Base-by-base conservation (phyloP, 1,284 basidiomycete species). In the Cryptococcus depauperatus region DNA sequence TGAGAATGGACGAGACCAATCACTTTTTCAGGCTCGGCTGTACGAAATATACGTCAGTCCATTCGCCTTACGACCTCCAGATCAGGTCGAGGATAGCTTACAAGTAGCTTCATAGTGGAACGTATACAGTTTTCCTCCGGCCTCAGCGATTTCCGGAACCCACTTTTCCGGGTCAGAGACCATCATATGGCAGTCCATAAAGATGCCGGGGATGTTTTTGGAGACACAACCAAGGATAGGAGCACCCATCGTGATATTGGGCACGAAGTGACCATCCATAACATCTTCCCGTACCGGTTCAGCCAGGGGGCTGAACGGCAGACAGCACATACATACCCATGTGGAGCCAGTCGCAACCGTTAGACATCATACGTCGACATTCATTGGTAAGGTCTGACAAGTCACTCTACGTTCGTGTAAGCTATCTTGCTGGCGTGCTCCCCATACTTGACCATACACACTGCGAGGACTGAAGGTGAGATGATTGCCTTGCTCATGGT, bases 161-260 rank as follows among this genome's bases (percentile, higher is more conserved):
- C 95, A 98, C 85, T 96, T 83, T 59, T 85, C 85, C 2, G 95
- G 95, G 51, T 97, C 77, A 0, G 91, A 73, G 14, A 99, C 95
- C 95, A 99, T 99, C 95, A 98, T 98, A 73, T 99, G 95, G 73
- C 92, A 97, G 72, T 99, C 95, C 93, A 99, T 98, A 74, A 92
- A 98, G 57, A 96, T 93, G 46, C 83, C 85, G 5, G 92, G 91
- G 18, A 97, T 79, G 37, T 83, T 80, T 71, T 92, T 91, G 45
- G 79, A 76, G n/a, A 99, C 84, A 55, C 83, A 88, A 18, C 83
- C 76, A 29, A 98, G 78, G 41, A 98, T 79, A 3, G 93, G 93
- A 23, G 91, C 83, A 46, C 90, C 90, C 82, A 93, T 89, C 18
- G 91, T 92, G 69, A 96, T 92, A 70, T 97, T 98, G 28, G 93